These are phyloP conservation scores for Colletotrichum shisoi DNA, from an alignment of 2,329 filamentous ascomycete species.

Conservation along the genomic window DNA sequence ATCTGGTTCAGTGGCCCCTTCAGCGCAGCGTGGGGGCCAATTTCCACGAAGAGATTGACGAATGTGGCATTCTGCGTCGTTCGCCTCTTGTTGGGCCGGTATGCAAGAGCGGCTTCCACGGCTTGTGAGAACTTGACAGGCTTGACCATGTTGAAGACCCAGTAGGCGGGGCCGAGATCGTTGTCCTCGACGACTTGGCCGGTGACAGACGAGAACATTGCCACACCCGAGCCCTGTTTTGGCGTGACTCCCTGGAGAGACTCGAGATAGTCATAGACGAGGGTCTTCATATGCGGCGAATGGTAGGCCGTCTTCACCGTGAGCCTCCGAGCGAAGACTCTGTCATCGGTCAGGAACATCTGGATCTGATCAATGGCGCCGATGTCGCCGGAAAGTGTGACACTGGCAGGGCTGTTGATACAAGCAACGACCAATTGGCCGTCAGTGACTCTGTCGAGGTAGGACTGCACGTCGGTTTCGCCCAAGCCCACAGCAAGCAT, in stretches of 20 bases:
- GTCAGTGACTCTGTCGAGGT: neutral
- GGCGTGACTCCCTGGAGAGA: no score
- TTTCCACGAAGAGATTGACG: neutral
- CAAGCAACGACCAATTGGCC: conserved; percentile 20
- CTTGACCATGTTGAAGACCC: no score
- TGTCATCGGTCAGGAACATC: neutral
- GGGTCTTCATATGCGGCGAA: conserved; percentile 41
- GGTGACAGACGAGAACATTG: no score
- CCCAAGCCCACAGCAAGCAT: conserved; percentile 34
- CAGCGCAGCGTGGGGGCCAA: conserved; percentile 29
- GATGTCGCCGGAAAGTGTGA: neutral
- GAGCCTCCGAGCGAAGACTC: conserved; percentile 35
- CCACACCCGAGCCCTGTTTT: no score
- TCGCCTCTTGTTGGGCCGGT: no score
- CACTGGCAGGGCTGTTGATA: conserved; percentile 32
- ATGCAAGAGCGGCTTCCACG: no score
- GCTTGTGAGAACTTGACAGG: no score
- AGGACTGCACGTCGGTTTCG: neutral
- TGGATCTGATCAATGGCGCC: neutral
- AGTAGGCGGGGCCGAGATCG: no score
- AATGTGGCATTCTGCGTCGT: no score
- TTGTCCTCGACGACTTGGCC: no score
- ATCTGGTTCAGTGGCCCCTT: conserved; percentile 27
- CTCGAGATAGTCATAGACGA: no score
- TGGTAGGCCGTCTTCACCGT: conserved; percentile 48